Base-by-base conservation (phyloP, 768 basidiomycete genomes). In the Lyophyllum decastes region DNA sequence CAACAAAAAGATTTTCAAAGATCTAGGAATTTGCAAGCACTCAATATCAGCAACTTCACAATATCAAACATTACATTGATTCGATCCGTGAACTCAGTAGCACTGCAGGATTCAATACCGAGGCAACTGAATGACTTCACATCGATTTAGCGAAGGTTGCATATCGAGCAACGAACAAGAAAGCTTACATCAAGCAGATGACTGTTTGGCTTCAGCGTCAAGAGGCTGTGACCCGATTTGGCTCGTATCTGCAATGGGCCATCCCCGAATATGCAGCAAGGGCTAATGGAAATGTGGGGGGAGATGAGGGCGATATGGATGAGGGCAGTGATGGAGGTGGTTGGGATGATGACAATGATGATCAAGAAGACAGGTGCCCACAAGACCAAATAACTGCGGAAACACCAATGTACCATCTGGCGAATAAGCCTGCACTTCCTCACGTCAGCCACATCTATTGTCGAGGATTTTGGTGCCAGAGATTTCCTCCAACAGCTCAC, bases 1-100 rank as follows among this genome's bases (percentile, higher is more conserved):
- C 2, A 54, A 73, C 55, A 76, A 76, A 51, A 43, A 70, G 1
- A 53, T 72, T 1, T 77, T 59, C 71, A 43, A 24, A 59, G 10
- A 69, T 0, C 58, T 71, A 7, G 68, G 51, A 2, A 62, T 71
- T 10, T 67, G 66, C 7, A 27, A 54, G 0, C 64, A 77, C 47
- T 80, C 63, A 73, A 76, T 49, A 72, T 78, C 52, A 70, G 68
- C 35, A 79, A 59, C 10, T 76, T 0, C 74, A 77, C 48, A 64
- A 62, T 9, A 61, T 74, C 1, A 40, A 47, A 8, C 74, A 77
- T 57, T 77, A 77, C 58, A 1, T 65, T 1, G 61, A 70, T 1
- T 48, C 59, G 0, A 78, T 78, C 19, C 57, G 53, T 0, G 46
- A 47, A 5, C 60, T 61, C 17, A 71, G 72, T 4, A 69, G 66